Base-by-base conservation (phyloP, 2,329 filamentous ascomycete genomes). In the Boeremia lycopersici region DNA sequence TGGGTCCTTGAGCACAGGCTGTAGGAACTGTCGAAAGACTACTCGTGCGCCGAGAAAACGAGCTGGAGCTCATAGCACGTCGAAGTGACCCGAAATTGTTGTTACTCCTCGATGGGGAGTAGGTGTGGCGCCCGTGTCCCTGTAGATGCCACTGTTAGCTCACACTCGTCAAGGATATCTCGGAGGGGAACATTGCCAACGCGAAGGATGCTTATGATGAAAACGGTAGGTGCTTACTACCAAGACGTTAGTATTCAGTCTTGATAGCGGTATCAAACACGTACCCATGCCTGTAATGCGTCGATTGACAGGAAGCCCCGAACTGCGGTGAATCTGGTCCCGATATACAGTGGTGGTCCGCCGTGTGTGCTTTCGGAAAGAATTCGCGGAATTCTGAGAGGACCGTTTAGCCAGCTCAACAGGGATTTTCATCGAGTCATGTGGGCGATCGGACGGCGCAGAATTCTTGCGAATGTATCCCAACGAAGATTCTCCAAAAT, bases 391-490 rank as follows among this genome's bases (percentile, higher is more conserved):
- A 11, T 67, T 61, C 30, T 70, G 69, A 1, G 76, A 77, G 2
- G 65, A 57, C 31, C 72, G 63, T 54, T 67, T 64, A 9, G 74
- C 71, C 33, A 78, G 69, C 47, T 77, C 74, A 13, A 76, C 74
- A 5, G 77, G 70, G 12, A 77, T 70, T 13, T 74, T 77, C 69
- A 79, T 79, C 48, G 76, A 78, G 44, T 78, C 74, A 48, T 75
- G 72, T 6, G 76, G 76, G 19, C 68, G 73, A 54, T 77, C 74
- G 29, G 74, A 69, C 2, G 70, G 70, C 33, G 67, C 62, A 33
- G 71, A 68, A 15, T 70, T 68, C 12, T 66, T 56, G 25, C 60
- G 56, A 8, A 69, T 68, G 8, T 51, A 43, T 1, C 76, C 76
- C 68, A 67, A 77, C 23, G 74, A 69, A 9, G 77, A 77, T 15